Evolutionary conservation across 2,329 filamentous ascomycete species (phyloP).

Genomic region (Graphium sp.): DNA sequence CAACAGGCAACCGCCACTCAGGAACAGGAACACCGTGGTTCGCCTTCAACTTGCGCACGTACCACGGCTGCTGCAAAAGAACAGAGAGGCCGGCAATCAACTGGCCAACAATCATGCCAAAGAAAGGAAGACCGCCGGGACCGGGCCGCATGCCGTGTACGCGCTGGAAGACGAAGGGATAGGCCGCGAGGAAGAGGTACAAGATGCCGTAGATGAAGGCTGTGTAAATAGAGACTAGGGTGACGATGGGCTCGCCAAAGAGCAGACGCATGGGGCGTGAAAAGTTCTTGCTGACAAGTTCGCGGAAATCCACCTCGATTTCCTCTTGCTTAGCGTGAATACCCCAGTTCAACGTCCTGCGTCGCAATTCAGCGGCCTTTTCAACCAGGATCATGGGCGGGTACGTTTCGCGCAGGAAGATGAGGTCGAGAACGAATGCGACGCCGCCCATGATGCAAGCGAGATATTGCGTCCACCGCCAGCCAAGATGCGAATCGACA

Average conservation of each 20-base stretch:
- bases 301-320: conserved; percentile 47
- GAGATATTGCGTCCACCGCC: conserved; percentile 59
- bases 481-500: conserved; percentile 38
- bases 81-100: conserved; percentile 50
- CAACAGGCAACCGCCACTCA: conserved; percentile 48
- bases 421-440: conserved; percentile 38
- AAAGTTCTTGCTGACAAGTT: conserved; percentile 50
- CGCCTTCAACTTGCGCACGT: conserved; percentile 49
- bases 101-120: conserved; percentile 67
- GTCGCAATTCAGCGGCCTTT: conserved; percentile 44
- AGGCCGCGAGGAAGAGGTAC: conserved; percentile 75
- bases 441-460: conserved; percentile 44
- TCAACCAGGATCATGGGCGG: conserved; percentile 46
- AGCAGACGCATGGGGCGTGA: conserved; percentile 49
- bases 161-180: conserved; percentile 61
- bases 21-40: conserved; percentile 50
- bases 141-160: conserved; percentile 57
- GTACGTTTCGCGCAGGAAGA: conserved; percentile 55
- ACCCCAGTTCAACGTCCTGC: conserved; percentile 51
- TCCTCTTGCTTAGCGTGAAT: conserved; percentile 58
- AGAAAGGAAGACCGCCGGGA: conserved; percentile 61
- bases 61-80: conserved; percentile 45
- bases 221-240: conserved; percentile 53
- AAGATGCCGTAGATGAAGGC: conserved; percentile 63
- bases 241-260: conserved; percentile 52